Base-by-base conservation (phyloP, 2,329 filamentous ascomycete genomes). In the Phialemoniopsis sp. region DNA sequence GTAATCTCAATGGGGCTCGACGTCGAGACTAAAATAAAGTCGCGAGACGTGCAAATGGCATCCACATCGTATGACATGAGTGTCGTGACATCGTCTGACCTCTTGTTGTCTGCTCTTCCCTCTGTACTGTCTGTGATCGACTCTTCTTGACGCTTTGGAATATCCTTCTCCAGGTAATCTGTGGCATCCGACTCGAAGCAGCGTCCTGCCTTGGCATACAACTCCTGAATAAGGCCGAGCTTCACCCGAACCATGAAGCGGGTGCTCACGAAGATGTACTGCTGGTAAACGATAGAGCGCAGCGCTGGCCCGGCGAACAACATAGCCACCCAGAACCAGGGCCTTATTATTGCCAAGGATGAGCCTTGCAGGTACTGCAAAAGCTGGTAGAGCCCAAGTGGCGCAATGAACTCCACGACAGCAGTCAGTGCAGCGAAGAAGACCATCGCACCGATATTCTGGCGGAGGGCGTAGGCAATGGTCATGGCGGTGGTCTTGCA, bases 51-150 rank as follows among this genome's bases (percentile, higher is more conserved):
- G 41, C 64, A 72, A 26, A 80, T 65, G 19, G 73, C 71, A 39
- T 80, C 74, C 9, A 80, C 64, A 46, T 80, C 76, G 19, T 73
- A 73, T 8, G 74, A 71, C 72, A 80, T 78, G 38, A 80, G 43
- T 3, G 51, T 51, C 4, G 39, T 47, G n/a, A n/a, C n/a, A n/a
- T n/a, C n/a, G n/a, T n/a, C n/a, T n/a, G n/a, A n/a, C 39, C 46
- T 46, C 14, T 42, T 43, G 7, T 41, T 37, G 8, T 37, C 14
- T 9, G 40, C 42, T 12, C n/a, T 40, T 13, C 39, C 14, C 33
- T 56, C 54, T 9, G 55, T 48, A n/a, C n/a, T n/a, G n/a, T n/a
- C n/a, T n/a, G n/a, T n/a, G n/a, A n/a, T n/a, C n/a, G n/a, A n/a
- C n/a, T n/a, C n/a, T n/a, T n/a, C n/a, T n/a, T n/a, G n/a, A n/a